Percentiles rank a stretch among this genome's conserved stretches.
Conservation (phyloP, 2,329 filamentous ascomycete species). For the Penicillium sp. region DNA sequence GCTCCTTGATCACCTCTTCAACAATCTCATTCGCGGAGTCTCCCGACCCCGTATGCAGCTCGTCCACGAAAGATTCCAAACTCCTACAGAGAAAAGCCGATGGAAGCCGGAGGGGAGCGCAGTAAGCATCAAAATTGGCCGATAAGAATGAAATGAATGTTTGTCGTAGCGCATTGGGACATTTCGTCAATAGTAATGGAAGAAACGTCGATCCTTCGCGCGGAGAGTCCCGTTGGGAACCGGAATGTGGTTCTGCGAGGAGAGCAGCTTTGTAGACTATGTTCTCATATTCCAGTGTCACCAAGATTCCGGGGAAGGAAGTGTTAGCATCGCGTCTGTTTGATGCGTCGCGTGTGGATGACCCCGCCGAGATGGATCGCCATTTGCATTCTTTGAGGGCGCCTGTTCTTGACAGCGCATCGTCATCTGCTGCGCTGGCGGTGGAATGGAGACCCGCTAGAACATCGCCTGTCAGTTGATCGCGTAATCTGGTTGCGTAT, state of each 20-base stretch:
- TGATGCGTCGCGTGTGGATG: conserved; percentile 29
- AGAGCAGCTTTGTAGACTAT: conserved; percentile 53
- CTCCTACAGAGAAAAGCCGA: conserved; percentile 47
- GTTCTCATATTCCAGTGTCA: conserved; percentile 53
- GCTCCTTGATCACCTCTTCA: conserved; percentile 38
- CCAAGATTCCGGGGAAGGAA: conserved; percentile 43
- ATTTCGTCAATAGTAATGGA: conserved; percentile 53
- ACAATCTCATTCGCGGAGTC: conserved; percentile 13
- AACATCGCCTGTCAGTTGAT: conserved; percentile 52
- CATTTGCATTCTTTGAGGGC: conserved; percentile 51
- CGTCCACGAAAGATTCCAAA: conserved; percentile 42
- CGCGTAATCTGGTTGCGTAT: conserved; percentile 51
- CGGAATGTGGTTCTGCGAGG: conserved; percentile 38
- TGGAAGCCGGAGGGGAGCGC: conserved; percentile 46
- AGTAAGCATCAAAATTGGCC: conserved; percentile 53
- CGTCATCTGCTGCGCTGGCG: conserved; percentile 32
- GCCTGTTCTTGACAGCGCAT: conserved; percentile 47
- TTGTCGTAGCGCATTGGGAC: conserved; percentile 52
- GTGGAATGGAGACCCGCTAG: conserved; percentile 48
- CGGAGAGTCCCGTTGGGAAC: conserved; percentile 7
- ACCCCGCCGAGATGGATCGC: conserved; percentile 37
- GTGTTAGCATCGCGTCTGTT: conserved; percentile 24
- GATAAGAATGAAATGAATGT: conserved; percentile 52
- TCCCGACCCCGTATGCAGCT: not conserved
- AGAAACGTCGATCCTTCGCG: conserved; percentile 47